Evolutionary conservation across 139 green algal genomes (phyloP), one percentile per base, ranked within the genome.

Genomic region (Axilococcus clingmanii): DNA sequence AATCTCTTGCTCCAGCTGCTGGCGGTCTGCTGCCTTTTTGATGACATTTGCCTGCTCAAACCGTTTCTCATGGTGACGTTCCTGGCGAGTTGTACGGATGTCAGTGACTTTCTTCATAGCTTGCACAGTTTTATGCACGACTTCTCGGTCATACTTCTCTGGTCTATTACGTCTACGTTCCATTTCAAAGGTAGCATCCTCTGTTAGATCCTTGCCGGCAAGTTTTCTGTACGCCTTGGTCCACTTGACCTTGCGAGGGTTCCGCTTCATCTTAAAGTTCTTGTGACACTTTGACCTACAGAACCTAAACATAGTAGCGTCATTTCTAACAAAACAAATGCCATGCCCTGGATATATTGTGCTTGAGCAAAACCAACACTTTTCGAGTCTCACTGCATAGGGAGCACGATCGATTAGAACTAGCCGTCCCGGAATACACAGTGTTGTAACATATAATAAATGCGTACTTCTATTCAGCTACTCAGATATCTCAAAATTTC

Each of bases 211-310:
- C 67, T 98, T 97, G 57, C 89, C 89, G 25, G 84, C 80, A 9
- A 94, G 62, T 63, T 91, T 93, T 20, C 92, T 71, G 71, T 94
- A 95, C 0, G 89, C 91, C 68, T 97, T 98, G 8, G 91, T 98
- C 91, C 91, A 98, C 31, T 80, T 77, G 16, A 96, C 83, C 68
- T 98, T 99, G 16, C 92, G 69, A 2, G 92, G 92, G 55, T 97
- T 98, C 20, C 92, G 80, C 79, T 98, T 99, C 89, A 98, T 96
- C 75, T 98, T 98, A 72, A 99, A 99, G 78, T 97, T 99, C 45
- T 92, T 94, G 71, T 97, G 89, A 76, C 92, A 99, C 50, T 99
- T 99, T 45, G 70, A 86, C 14, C 92, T 74, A 72, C 92, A 99
- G 57, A 99, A 99, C 6, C 74, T 71, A 72, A 99, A 99, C 4